Evolutionary conservation across 2,329 filamentous ascomycete genomes (phyloP), one percentile per base, ranked within the genome.

Genomic region (Fusarium acutatum): DNA sequence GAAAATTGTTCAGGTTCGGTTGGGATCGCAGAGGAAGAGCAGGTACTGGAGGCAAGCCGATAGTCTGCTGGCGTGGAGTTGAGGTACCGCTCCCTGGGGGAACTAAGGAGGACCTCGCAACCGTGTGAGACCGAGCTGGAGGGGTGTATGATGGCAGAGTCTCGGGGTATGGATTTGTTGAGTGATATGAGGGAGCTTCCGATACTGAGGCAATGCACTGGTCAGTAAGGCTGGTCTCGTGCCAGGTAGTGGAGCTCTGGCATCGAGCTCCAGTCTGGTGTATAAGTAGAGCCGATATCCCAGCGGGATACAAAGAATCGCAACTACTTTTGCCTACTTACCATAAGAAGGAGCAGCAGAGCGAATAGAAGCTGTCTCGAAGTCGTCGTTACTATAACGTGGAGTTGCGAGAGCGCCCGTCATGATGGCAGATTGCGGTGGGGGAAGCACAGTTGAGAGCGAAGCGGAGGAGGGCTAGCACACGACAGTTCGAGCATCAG

Each of bases 281-380:
- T 52, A 67, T 61, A 69, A 68, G 58, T 58, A 65, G 54, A 56
- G 28, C 37, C 37, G 54, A 20, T 43, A 60, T 49, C 40, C 38
- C 34, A 38, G 46, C 44, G 38, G 35, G 56, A 44, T 41, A 46
- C 63, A 47, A 50, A 58, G 54, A 46, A 60, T 61, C 35, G n/a
- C 38, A 47, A 46, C 40, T 50, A 44, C 34, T 41, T 53, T 44
- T 53, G 30, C 41, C 28, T 41, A 83, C 88, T 85, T 75, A 90
- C 88, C 84, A 80, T 93, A 93, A 15, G 91, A 93, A 44, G 91
- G 91, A n/a, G 91, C 90, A 13, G 87, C 87, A 24, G 91, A 93
- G 74, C 85, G 89, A 69, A 93, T 88, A 15, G 91, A 93, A 12
- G 88, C 87, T 28, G 91, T 92, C 76, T 93, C 91, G 66, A 91